Evolutionary conservation across 768 basidiomycete species (phyloP).

Genomic region (Kwoniella pini): DNA sequence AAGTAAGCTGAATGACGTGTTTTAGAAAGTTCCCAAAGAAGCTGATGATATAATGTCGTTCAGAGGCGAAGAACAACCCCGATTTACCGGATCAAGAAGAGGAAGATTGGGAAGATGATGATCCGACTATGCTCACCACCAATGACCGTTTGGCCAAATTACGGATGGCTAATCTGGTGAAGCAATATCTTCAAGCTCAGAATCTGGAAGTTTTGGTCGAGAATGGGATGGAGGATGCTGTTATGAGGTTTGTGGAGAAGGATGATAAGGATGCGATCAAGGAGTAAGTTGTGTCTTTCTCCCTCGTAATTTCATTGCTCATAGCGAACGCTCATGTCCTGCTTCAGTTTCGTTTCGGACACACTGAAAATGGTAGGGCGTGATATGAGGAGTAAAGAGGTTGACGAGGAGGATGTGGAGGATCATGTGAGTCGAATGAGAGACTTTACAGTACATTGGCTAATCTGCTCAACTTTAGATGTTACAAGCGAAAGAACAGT

Average conservation of each 20-base stretch:
- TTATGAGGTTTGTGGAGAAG: slow-evolving; percentile 94
- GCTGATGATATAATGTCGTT: neutral
- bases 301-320: no score
- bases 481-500: slow-evolving; percentile 48
- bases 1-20: slow-evolving; percentile 30
- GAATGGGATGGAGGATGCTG: slow-evolving; percentile 87
- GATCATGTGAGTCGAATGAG: slow-evolving; percentile 43
- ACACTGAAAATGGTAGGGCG: slow-evolving; percentile 49
- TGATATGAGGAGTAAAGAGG: slow-evolving; percentile 41
- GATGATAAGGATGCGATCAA: slow-evolving; percentile 92
- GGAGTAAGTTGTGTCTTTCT: slow-evolving; percentile 63
- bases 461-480: slow-evolving; percentile 45
- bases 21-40: neutral
- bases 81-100: slow-evolving; percentile 69
- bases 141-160: slow-evolving; percentile 64
- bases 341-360: slow-evolving; percentile 54
- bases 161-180: slow-evolving; percentile 82
- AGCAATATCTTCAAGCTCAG: slow-evolving; percentile 88
- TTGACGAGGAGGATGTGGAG: slow-evolving; percentile 55
- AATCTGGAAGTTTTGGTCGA: slow-evolving; percentile 89
- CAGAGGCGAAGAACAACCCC: slow-evolving; percentile 63
- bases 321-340: neutral
- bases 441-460: no score
- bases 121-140: slow-evolving; percentile 35
- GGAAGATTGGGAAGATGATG: slow-evolving; percentile 75